Evolutionary conservation across 495 filamentous ascomycete species (phyloP).

Genomic region (Penicillium arizonense): DNA sequence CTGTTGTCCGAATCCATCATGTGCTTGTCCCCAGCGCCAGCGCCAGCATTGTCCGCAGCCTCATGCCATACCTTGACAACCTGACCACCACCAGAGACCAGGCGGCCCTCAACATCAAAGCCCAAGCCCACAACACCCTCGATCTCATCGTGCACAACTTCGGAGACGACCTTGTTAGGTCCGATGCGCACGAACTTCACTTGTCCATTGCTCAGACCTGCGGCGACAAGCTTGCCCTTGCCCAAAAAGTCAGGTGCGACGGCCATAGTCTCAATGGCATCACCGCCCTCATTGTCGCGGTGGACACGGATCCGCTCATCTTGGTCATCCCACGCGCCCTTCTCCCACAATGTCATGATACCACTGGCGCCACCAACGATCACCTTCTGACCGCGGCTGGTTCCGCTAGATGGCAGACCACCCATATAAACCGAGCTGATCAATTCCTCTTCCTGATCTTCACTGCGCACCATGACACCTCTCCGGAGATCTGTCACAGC

Average conservation of each 20-base stretch:
- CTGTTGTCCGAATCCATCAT: slow-evolving; percentile 42
- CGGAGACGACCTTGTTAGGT: slow-evolving; percentile 55
- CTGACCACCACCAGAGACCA: slow-evolving; percentile 83
- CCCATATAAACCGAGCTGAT: slow-evolving; percentile 73
- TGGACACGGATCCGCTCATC: slow-evolving; percentile 80
- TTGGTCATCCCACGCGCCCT: slow-evolving; percentile 90
- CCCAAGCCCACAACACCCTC: slow-evolving; percentile 76
- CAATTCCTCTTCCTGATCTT: slow-evolving; percentile 92
- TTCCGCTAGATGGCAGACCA: slow-evolving; percentile 60
- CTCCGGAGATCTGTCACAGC: slow-evolving; percentile 83
- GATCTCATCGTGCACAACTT: slow-evolving; percentile 75
- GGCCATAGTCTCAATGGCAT: slow-evolving; percentile 70
- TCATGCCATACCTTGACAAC: slow-evolving; percentile 85
- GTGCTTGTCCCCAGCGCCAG: slow-evolving; percentile 33
- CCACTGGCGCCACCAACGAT: slow-evolving; percentile 77
- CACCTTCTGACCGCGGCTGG: slow-evolving; percentile 68
- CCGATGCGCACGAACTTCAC: slow-evolving; percentile 57
- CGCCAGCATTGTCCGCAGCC: slow-evolving; percentile 34
- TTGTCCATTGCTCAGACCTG: slow-evolving; percentile 72
- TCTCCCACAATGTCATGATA: slow-evolving; percentile 88
- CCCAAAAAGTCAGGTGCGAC: slow-evolving; percentile 63
- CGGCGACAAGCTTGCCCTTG: slow-evolving; percentile 65
- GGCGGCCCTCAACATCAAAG: slow-evolving; percentile 77
- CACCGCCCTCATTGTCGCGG: slow-evolving; percentile 51
- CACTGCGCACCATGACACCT: slow-evolving; percentile 79